Evolutionary conservation across 805 yeast species (phyloP).

Genomic region (Isabelozyma rhagii): DNA sequence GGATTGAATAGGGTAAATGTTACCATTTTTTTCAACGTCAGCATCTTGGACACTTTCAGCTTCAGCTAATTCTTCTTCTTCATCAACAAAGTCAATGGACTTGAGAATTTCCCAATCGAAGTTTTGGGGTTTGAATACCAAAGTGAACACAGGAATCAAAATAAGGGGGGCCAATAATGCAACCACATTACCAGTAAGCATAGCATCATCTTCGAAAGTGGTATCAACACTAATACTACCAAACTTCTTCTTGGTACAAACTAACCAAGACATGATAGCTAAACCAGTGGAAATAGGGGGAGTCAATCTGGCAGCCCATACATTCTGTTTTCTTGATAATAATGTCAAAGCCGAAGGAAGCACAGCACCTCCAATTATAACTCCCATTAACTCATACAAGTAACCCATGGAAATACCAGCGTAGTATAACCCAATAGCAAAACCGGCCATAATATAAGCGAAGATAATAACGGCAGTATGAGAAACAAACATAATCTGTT

Average conservation of each 20-base stretch:
- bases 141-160: constrained; percentile 63
- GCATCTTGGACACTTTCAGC: constrained; percentile 23
- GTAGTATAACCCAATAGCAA: constrained; percentile 76
- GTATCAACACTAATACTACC: constrained; percentile 31
- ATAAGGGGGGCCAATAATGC: constrained; percentile 73
- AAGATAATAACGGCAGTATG: constrained; percentile 61
- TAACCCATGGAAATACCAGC: constrained; percentile 86
- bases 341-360: constrained; percentile 68
- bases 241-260: constrained; percentile 30
- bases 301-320: constrained; percentile 64
- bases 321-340: constrained; percentile 63
- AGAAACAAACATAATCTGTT: constrained; percentile 62
- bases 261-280: constrained; percentile 63
- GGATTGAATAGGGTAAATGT: constrained; percentile 32
- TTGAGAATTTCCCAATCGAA: constrained; percentile 71
- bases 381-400: constrained; percentile 84
- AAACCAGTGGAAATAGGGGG: constrained; percentile 76
- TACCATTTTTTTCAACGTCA: constrained; percentile 18
- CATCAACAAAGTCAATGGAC: constrained; percentile 64
- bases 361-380: constrained; percentile 84
- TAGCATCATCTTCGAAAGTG: constrained; percentile 83
- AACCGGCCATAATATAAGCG: constrained; percentile 70
- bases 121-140: constrained; percentile 62
- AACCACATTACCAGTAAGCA: constrained; percentile 86
- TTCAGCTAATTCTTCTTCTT: constrained; percentile 57